phyloP scores from a whole-genome alignment of 345 rosid species.

The Ricinus communis region DNA sequence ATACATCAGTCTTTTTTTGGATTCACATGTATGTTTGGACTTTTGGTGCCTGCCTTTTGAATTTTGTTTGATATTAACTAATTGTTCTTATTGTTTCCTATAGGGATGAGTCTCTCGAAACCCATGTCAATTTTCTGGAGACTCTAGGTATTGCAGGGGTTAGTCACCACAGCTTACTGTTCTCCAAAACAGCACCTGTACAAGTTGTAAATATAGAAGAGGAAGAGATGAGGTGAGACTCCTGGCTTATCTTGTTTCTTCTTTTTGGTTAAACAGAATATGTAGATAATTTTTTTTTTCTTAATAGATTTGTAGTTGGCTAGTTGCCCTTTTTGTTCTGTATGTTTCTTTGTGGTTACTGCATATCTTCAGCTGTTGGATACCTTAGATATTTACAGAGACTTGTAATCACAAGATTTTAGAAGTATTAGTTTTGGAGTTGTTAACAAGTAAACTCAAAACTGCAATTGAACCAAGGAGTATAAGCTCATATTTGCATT shows the following conservation, averaged over 20 bases:
- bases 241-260: background rate
- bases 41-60: no score
- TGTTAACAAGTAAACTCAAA: background rate
- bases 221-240: constrained; percentile 53
- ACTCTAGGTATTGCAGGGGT: constrained; percentile 92
- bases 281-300: background rate
- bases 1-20: background rate
- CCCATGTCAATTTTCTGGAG: constrained; percentile 67
- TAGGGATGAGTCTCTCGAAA: constrained; percentile 66
- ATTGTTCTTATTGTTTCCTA: background rate
- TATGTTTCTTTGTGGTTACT: constrained; percentile 7
- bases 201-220: constrained; percentile 61
- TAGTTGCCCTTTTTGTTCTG: background rate
- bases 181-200: constrained; percentile 79
- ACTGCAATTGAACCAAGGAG: background rate
- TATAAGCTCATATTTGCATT: background rate
- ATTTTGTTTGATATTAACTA: background rate
- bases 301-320: background rate
- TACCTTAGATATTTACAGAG: background rate
- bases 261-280: background rate
- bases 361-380: background rate
- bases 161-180: constrained; percentile 90
- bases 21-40: background rate
- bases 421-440: background rate
- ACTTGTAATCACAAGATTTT: background rate